Evolutionary conservation across 768 basidiomycete species (phyloP).

Genomic region (Galerina marginata): DNA sequence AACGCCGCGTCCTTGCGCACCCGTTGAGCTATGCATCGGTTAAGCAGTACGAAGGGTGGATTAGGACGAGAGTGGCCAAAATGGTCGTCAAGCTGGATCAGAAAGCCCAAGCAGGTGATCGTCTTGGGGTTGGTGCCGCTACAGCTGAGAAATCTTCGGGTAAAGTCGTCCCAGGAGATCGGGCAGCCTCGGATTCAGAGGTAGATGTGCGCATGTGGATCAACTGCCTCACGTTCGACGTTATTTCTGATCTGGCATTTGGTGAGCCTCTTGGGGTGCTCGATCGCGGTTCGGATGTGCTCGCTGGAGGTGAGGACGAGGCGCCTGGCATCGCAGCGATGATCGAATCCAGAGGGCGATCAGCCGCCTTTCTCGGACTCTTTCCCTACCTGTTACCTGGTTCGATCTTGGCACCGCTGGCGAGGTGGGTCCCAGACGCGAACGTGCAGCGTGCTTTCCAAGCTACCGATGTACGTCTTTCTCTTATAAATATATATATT

Average conservation of each 20-base stretch:
- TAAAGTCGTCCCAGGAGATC: too few species aligned
- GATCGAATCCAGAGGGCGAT: slow-evolving; percentile 6
- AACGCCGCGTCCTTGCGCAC: slow-evolving; percentile 5
- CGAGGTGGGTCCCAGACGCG: slow-evolving; percentile 1
- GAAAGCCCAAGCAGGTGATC: not conserved
- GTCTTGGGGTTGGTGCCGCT: not conserved
- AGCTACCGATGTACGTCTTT: slow-evolving; percentile 7
- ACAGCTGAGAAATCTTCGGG: slow-evolving; percentile 1
- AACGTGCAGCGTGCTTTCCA: slow-evolving; percentile 1
- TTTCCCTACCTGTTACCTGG: slow-evolving; percentile 6
- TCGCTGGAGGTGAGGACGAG: not conserved
- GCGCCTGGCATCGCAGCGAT: slow-evolving; percentile 1
- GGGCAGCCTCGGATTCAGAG: not conserved
- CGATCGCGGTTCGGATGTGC: slow-evolving; percentile 5
- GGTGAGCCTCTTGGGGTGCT: slow-evolving; percentile 9
- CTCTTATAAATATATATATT: too few species aligned
- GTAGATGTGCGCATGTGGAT: slow-evolving; percentile 10
- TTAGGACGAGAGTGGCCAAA: not conserved
- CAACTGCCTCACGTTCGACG: slow-evolving; percentile 10
- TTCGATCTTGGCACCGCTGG: not conserved
- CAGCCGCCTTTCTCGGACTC: slow-evolving; percentile 5
- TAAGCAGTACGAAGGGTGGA: slow-evolving; percentile 8
- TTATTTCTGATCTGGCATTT: slow-evolving; percentile 10
- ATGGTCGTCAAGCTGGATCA: slow-evolving; percentile 1
- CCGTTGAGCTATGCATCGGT: slow-evolving; percentile 11